phyloP scores from a whole-genome alignment of 208 protist genomes.

The Trypanosoma boissoni region DNA sequence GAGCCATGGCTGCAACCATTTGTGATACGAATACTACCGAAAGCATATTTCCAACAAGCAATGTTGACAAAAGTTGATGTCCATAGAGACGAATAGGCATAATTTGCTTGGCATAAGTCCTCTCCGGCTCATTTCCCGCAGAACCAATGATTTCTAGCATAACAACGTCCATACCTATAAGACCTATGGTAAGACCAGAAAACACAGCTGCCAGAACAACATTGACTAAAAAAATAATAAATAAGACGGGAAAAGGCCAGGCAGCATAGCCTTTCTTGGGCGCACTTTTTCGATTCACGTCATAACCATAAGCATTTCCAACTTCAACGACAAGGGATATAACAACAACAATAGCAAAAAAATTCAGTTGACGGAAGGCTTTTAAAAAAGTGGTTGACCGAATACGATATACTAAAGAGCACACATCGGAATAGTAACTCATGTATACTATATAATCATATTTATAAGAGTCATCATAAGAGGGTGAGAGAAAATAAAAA shows the following conservation, averaged over 20 bases:
- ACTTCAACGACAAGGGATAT: not conserved
- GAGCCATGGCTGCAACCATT: constrained; percentile 69
- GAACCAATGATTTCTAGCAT: constrained; percentile 76
- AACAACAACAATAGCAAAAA: not conserved
- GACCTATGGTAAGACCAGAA: constrained; percentile 76
- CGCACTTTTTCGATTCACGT: not conserved
- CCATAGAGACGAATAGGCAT: constrained; percentile 66
- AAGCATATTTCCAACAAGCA: constrained; percentile 84
- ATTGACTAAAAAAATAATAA: constrained; percentile 41
- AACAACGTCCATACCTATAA: constrained; percentile 78
- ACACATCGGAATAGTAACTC: too few relatives aligned
- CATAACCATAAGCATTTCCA: not conserved
- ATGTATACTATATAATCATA: too few relatives aligned
- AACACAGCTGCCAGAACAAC: constrained; percentile 73
- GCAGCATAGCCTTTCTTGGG: constrained; percentile 36
- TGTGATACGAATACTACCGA: constrained; percentile 76
- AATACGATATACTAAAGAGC: too few relatives aligned
- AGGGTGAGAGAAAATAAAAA: too few relatives aligned
- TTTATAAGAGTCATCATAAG: too few relatives aligned
- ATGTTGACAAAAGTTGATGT: constrained; percentile 66
- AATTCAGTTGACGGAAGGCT: not conserved
- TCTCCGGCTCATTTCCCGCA: constrained; percentile 61
- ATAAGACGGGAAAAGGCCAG: constrained; percentile 43
- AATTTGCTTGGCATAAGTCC: constrained; percentile 63
- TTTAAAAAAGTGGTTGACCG: too few relatives aligned